These are phyloP conservation scores for Blakeslea trispora DNA, from an alignment of 371 early-diverging fungal genomes.

Conservation along the genomic window DNA sequence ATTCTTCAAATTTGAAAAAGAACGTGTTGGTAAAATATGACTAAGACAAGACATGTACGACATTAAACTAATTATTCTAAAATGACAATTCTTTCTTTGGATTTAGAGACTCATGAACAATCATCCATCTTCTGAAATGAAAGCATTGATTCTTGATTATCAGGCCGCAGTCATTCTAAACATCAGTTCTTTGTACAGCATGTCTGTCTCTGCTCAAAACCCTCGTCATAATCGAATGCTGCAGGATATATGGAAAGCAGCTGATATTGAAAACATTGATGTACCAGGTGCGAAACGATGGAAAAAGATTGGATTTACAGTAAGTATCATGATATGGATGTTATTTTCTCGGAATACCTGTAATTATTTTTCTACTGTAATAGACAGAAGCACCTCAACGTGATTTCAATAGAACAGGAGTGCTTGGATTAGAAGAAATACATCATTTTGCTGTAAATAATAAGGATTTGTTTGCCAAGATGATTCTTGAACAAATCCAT, in stretches of 20 bases:
- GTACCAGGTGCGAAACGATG: slow-evolving; percentile 55
- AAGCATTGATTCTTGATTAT: slow-evolving; percentile 64
- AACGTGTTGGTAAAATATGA: slow-evolving; percentile 41
- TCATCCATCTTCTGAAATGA: slow-evolving; percentile 64
- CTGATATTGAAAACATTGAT: slow-evolving; percentile 45
- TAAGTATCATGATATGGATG: slow-evolving; percentile 24
- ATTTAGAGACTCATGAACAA: slow-evolving; percentile 59
- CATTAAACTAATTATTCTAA: slow-evolving; percentile 1
- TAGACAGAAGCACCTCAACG: slow-evolving; percentile 66
- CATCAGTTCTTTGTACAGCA: slow-evolving; percentile 50
- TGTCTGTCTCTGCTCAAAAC: slow-evolving; percentile 55
- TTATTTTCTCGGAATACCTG: neutral
- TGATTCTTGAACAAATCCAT: slow-evolving; percentile 62
- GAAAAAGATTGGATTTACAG: slow-evolving; percentile 71
- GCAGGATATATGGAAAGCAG: slow-evolving; percentile 60
- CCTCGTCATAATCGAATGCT: slow-evolving; percentile 54
- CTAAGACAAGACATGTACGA: neutral
- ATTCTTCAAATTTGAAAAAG: slow-evolving; percentile 49
- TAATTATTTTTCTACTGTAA: neutral
- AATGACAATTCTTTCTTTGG: slow-evolving; percentile 1
- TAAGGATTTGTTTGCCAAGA: slow-evolving; percentile 52
- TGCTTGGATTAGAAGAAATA: slow-evolving; percentile 69
- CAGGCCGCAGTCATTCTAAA: slow-evolving; percentile 66
- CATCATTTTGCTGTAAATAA: slow-evolving; percentile 55
- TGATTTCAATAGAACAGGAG: slow-evolving; percentile 67